Conservation (phyloP, 2,329 filamentous ascomycete species). For the Trichoderma aggressivum region DNA sequence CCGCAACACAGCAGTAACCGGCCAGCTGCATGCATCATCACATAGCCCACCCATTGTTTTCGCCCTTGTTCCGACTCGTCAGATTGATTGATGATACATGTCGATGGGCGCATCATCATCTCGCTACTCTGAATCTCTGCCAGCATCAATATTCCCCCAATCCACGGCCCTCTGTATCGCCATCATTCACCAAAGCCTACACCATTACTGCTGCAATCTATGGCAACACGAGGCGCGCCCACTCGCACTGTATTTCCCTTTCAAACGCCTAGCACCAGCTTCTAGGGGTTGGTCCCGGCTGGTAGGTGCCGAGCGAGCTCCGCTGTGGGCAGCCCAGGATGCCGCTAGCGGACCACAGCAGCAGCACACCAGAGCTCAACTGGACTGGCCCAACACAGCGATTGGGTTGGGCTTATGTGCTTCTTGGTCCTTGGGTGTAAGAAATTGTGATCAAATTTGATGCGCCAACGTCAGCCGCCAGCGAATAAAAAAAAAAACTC, state of each 20-base stretch:
- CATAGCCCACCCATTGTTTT: neutral
- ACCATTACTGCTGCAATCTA: neutral
- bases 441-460: neutral
- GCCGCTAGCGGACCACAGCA: neutral
- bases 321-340: constrained; percentile 1
- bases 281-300: constrained; percentile 9
- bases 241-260: neutral
- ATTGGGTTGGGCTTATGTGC: neutral
- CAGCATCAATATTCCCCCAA: too few species aligned
- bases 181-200: neutral
- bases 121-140: neutral
- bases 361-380: neutral
- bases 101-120: neutral
- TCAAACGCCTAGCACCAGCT: neutral
- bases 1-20: too few species aligned
- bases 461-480: neutral
- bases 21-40: neutral
- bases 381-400: neutral
- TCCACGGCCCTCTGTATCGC: too few species aligned
- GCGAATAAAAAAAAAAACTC: neutral
- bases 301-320: constrained; percentile 14
- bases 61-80: neutral
- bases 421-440: neutral
- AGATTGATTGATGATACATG: neutral
- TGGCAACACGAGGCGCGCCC: neutral